Percentiles rank a stretch among this genome's conserved stretches.
These are phyloP conservation scores for Pontederia paniculata DNA, from an alignment of 176 grass and related monocot species.

Conservation along the genomic window DNA sequence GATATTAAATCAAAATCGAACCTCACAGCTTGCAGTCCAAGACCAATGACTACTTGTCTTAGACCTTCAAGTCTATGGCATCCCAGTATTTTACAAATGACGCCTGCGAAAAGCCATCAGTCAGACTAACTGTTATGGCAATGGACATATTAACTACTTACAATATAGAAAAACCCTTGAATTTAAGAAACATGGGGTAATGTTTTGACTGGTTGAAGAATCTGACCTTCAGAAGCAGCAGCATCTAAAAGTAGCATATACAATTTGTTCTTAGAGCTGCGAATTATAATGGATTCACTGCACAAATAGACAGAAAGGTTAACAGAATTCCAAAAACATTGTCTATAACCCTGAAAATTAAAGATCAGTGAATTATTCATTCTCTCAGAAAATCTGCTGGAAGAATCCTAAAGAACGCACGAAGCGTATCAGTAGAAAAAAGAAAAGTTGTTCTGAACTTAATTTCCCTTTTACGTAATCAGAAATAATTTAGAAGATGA, in stretches of 20 bases:
- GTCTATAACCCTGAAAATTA: background rate
- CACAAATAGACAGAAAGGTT: conserved; percentile 27
- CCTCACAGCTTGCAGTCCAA: conserved; percentile 83
- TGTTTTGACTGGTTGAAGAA: conserved; percentile 10
- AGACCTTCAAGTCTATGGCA: conserved; percentile 62
- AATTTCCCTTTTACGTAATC: no score
- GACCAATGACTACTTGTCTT: conserved; percentile 51
- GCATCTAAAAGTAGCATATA: conserved; percentile 48
- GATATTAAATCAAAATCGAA: conserved; percentile 15
- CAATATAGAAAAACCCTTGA: no score
- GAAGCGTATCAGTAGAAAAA: no score
- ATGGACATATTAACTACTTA: no score
- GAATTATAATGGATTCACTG: conserved; percentile 69
- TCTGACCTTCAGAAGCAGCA: conserved; percentile 45
- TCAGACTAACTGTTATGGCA: background rate
- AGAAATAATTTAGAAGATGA: no score
- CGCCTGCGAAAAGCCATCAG: conserved; percentile 47
- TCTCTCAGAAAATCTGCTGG: no score
- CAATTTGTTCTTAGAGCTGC: conserved; percentile 64
- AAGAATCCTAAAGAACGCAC: no score
- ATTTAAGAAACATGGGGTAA: conserved; percentile 11
- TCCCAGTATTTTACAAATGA: conserved; percentile 37
- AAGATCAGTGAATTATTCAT: background rate
- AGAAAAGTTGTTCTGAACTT: no score
- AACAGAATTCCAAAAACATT: conserved; percentile 12